Conservation (phyloP, 1,139 yeast genomes). For the Candida neerlandica region DNA sequence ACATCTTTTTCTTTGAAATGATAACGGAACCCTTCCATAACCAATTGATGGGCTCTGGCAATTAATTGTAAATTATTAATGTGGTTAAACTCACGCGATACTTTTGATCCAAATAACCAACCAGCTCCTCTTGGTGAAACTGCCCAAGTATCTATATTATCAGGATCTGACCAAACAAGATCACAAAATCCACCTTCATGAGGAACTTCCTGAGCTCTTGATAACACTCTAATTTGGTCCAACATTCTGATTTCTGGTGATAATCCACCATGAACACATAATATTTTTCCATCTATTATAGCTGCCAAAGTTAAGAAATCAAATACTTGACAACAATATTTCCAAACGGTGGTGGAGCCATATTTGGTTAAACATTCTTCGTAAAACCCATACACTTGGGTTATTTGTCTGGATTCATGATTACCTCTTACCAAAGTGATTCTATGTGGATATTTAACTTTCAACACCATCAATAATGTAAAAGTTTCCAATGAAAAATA, state of each 20-base stretch:
- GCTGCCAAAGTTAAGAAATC: slow-evolving; percentile 93
- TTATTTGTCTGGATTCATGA: slow-evolving; percentile 92
- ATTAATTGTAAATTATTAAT: slow-evolving; percentile 84
- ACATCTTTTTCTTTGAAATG: slow-evolving; percentile 94
- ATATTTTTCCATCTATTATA: slow-evolving; percentile 86
- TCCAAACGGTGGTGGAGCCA: slow-evolving; percentile 97
- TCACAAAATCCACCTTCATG: slow-evolving; percentile 99
- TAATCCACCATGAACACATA: slow-evolving; percentile 95
- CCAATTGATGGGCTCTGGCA: slow-evolving; percentile 97
- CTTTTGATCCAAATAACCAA: slow-evolving; percentile 93
- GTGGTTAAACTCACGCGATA: slow-evolving; percentile 91
- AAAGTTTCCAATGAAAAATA: slow-evolving; percentile 92
- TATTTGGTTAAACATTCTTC: slow-evolving; percentile 89
- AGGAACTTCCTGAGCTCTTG: slow-evolving; percentile 98
- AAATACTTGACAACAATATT: slow-evolving; percentile 94
- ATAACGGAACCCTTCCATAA: slow-evolving; percentile 97
- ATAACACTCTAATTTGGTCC: slow-evolving; percentile 91
- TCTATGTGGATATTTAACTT: slow-evolving; percentile 83
- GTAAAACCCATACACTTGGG: slow-evolving; percentile 93
- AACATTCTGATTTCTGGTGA: slow-evolving; percentile 98
- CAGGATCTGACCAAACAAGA: slow-evolving; percentile 97
- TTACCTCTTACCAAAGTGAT: slow-evolving; percentile 90
- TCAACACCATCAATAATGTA: slow-evolving; percentile 86
- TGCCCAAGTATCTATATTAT: slow-evolving; percentile 97
- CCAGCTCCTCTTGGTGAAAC: slow-evolving; percentile 99